Conservation (phyloP, 2,329 filamentous ascomycete genomes). For the Penicillium fuscoglaucum region DNA sequence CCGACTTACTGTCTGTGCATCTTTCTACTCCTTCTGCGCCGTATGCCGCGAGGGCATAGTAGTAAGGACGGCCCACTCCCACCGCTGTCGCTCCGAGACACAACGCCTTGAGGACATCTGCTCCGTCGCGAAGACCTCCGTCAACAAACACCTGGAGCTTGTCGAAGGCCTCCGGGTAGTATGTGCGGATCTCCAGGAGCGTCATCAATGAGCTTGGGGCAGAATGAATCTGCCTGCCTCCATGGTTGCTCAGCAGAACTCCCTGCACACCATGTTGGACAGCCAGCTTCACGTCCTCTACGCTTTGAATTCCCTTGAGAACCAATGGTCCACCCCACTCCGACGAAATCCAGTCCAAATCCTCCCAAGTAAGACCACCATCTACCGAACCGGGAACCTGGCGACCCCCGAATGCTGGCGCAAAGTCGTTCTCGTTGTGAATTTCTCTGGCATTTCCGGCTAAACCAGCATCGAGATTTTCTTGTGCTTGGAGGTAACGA, state of each 20-base stretch:
- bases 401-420: constrained; percentile 18
- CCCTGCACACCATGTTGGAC: constrained; percentile 37
- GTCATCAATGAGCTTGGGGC: constrained; percentile 48
- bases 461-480: constrained; percentile 11
- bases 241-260: constrained; percentile 57
- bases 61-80: constrained; percentile 44
- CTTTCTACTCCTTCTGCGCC: constrained; percentile 22
- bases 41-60: constrained; percentile 25
- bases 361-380: constrained; percentile 15
- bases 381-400: constrained; percentile 20
- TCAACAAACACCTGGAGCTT: constrained; percentile 54
- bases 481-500: constrained; percentile 19
- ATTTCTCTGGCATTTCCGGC: constrained; percentile 2
- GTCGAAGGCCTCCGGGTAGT: constrained; percentile 49
- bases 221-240: constrained; percentile 54
- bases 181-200: constrained; percentile 52
- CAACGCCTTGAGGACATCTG: constrained; percentile 55
- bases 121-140: constrained; percentile 53
- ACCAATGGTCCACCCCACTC: constrained; percentile 12
- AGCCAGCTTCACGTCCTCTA: constrained; percentile 21
- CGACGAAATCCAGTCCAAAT: constrained; percentile 7
- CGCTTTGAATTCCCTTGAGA: constrained; percentile 20
- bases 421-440: constrained; percentile 14
- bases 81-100: constrained; percentile 54
- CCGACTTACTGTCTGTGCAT: constrained; percentile 19